Conservation (phyloP, 169 alveolate genomes). For the Plasmodium gonderi region DNA sequence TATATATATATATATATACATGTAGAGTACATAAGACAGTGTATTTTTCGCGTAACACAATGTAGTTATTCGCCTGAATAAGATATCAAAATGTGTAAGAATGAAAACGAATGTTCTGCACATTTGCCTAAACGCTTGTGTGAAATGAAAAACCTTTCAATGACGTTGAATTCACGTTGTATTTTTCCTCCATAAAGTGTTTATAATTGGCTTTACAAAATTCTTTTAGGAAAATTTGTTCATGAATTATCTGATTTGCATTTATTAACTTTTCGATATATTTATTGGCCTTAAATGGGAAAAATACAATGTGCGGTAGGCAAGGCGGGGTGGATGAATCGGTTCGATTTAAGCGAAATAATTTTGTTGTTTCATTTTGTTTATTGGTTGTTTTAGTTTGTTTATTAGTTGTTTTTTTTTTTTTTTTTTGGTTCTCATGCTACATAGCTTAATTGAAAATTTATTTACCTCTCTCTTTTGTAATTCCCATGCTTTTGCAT, state of each 20-base stretch:
- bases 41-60: neutral
- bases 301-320: neutral
- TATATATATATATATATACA: neutral
- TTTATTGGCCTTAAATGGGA: slow-evolving; percentile 27
- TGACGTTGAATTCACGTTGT: neutral
- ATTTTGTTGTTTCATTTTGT: neutral
- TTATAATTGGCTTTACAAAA: slow-evolving; percentile 35
- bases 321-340: neutral
- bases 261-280: slow-evolving; percentile 47
- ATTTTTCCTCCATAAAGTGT: slow-evolving; percentile 40
- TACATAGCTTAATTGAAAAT: neutral
- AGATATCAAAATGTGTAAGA: neutral
- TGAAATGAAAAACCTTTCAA: slow-evolving; percentile 11
- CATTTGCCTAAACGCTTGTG: neutral
- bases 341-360: neutral
- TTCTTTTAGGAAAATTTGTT: slow-evolving; percentile 61
- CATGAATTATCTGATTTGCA: slow-evolving; percentile 57
- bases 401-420: neutral
- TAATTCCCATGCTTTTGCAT: slow-evolving; percentile 56
- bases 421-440: neutral
- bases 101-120: neutral
- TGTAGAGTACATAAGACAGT: neutral
- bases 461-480: slow-evolving; percentile 47
- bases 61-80: neutral
- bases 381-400: neutral